These are phyloP conservation scores for Pinus albicaulis DNA, from an alignment of 75 land plant genomes.

Conservation along the genomic window DNA sequence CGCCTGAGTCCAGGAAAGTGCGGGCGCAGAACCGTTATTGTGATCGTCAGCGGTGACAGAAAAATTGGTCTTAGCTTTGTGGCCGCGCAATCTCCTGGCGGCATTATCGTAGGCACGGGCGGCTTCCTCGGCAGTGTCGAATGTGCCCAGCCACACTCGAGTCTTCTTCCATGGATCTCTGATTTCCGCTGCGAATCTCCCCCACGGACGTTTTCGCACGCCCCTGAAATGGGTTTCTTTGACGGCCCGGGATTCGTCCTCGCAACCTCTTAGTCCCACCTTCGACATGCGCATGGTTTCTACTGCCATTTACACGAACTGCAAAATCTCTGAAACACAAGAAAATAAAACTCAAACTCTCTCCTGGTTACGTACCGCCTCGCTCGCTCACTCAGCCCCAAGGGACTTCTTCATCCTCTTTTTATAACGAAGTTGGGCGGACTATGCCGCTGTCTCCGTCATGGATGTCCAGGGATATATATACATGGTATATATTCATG, in stretches of 20 bases:
- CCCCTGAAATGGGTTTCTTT: conserved; percentile 10
- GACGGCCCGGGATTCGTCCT: not conserved
- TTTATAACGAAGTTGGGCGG: no score
- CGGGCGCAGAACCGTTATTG: not conserved
- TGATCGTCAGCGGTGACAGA: not conserved
- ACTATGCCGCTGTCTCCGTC: no score
- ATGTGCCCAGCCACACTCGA: conserved; percentile 6
- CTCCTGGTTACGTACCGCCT: no score
- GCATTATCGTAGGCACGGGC: conserved; percentile 3
- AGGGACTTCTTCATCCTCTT: no score
- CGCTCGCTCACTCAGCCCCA: no score
- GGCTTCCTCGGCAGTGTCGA: conserved; percentile 10
- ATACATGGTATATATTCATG: no score
- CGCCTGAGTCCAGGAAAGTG: not conserved
- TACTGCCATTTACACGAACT: not conserved
- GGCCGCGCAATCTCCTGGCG: not conserved
- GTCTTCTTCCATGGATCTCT: conserved; percentile 11
- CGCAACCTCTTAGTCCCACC: not conserved
- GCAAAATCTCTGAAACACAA: no score
- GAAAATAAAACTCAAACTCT: no score
- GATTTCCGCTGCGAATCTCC: conserved; percentile 8
- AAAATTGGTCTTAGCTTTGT: conserved; percentile 4
- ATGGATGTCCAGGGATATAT: no score
- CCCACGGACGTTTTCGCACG: conserved; percentile 3
- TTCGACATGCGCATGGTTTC: conserved; percentile 6